Base-by-base conservation (phyloP, 805 yeast species). In the Yarrowia alimentaria region DNA sequence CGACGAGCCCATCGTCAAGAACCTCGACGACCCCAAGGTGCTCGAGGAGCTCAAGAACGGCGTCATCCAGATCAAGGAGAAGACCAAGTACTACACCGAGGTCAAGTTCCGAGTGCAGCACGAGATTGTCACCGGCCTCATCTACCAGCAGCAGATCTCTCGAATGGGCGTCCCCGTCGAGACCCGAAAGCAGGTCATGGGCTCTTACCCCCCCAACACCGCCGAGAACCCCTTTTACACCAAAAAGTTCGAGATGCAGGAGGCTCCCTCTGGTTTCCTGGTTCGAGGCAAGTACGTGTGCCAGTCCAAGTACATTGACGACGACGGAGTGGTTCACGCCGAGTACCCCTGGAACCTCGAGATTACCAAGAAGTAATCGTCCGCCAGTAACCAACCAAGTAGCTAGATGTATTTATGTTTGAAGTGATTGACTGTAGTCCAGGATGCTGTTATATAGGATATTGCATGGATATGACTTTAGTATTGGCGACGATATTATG, bases 201-300 rank as follows among this genome's bases (percentile, higher is more conserved):
- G 97, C 3, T 82, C 93, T 3, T 90, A 82, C 65, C 90, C 95
- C 8, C 97, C 97, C 59, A 85, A 79, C 65, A 88, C 96, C 3
- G 73, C 70, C 53, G 86, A 78, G 33, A 85, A 83, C 62, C 95
- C 95, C 7, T 83, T 66, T 63, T 89, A 85, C 63, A 86, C 79
- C 47, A 58, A 55, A 68, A 75, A 73, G 52, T 65, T 78, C 33
- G 76, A 79, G 3, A 79, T 77, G 61, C 89, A 85, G 54, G 95
- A 88, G 66, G 96, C 96, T 5, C 97, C 97, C 28, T 76, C 87
- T 37, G 97, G 97, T 1, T 66, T 90, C 65, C 67, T 90, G 56
- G 95, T 93, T 3, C 79, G 97, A 67, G 96, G 96, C 30, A 74
- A 78, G 42, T 90, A 87, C 69, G 77, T 81, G 34, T 95, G 95